A percentile compares a stretch with the other conserved stretches of the same genome.
Evolutionary conservation across 2,329 filamentous ascomycete species (phyloP).

Genomic region (Purpureocillium lavendulum): DNA sequence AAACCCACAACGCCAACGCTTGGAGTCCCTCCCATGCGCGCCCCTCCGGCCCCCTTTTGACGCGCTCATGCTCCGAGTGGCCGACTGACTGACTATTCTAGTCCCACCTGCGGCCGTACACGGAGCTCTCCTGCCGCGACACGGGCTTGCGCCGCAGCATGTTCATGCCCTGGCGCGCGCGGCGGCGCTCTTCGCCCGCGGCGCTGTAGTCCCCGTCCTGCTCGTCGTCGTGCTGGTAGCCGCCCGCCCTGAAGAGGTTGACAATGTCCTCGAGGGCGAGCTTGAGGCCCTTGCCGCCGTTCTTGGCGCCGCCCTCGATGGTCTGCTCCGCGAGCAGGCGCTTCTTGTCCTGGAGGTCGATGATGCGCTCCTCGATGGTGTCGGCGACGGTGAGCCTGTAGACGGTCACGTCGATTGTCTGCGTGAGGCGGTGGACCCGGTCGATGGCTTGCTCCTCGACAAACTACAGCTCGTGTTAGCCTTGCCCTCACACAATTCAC

Average conservation of each 20-base stretch:
- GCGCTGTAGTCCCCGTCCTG: constrained; percentile 7
- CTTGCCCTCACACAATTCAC: neutral
- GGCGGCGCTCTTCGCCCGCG: constrained; percentile 9
- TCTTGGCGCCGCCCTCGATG: constrained; percentile 73
- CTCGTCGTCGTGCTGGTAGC: constrained; percentile 28
- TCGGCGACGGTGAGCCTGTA: constrained; percentile 86
- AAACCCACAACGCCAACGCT: too few species aligned
- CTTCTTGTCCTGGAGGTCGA: constrained; percentile 93
- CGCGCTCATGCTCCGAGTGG: too few species aligned
- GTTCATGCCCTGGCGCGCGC: constrained; percentile 13
- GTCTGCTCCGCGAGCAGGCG: constrained; percentile 83
- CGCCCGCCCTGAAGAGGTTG: constrained; percentile 71
- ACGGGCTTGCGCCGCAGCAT: constrained; percentile 17
- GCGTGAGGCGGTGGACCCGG: constrained; percentile 94
- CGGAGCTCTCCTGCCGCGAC: constrained; percentile 27
- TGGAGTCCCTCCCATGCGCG: too few species aligned
- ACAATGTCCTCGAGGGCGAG: constrained; percentile 90
- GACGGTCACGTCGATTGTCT: constrained; percentile 88
- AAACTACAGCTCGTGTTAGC: constrained; percentile 47
- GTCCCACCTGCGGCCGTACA: constrained; percentile 33
- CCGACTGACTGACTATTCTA: constrained; percentile 12
- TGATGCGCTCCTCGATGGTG: constrained; percentile 87
- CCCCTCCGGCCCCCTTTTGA: too few species aligned
- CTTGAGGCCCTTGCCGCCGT: constrained; percentile 56
- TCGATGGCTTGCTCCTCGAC: constrained; percentile 99